phyloP scores from a whole-genome alignment of 176 grass and related monocot species.

The Hordeum vulgare region DNA sequence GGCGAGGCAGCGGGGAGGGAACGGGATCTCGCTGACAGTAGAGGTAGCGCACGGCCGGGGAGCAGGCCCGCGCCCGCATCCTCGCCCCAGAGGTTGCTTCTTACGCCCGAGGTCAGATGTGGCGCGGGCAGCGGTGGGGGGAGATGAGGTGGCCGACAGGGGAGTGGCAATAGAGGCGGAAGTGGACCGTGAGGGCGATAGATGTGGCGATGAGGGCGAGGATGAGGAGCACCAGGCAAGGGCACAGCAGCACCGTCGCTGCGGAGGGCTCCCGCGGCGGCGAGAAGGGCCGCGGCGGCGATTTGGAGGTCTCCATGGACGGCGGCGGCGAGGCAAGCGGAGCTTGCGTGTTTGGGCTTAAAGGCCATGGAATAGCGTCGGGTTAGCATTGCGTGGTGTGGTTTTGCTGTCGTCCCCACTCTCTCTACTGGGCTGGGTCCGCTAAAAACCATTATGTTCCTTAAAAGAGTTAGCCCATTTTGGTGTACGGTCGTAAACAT shows the following conservation, averaged over 20 bases:
- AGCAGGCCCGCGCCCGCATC: neutral
- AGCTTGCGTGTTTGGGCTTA: slow-evolving; percentile 2
- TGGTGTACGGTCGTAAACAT: too few species aligned
- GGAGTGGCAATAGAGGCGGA: slow-evolving; percentile 74
- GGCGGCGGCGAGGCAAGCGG: neutral
- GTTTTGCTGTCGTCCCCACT: too few species aligned
- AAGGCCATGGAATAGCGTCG: slow-evolving; percentile 22
- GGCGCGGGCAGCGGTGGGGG: slow-evolving; percentile 40
- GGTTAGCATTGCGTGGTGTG: too few species aligned
- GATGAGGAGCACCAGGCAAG: slow-evolving; percentile 48
- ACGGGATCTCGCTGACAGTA: slow-evolving; percentile 9
- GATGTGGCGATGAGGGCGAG: slow-evolving; percentile 41
- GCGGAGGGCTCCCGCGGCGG: slow-evolving; percentile 27
- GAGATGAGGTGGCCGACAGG: slow-evolving; percentile 51
- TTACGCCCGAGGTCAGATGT: neutral
- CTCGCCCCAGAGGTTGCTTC: too few species aligned
- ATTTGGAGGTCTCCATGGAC: slow-evolving; percentile 45
- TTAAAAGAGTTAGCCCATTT: too few species aligned
- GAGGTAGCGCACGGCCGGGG: neutral
- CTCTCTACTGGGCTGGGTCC: too few species aligned
- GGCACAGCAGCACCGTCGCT: slow-evolving; percentile 58
- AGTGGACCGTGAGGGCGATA: slow-evolving; percentile 60
- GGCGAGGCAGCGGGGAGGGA: neutral
- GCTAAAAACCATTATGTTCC: too few species aligned
- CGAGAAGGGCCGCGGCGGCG: slow-evolving; percentile 22